phyloP scores from a whole-genome alignment of 441 rosid genomes.

The Biscutella laevigata region DNA sequence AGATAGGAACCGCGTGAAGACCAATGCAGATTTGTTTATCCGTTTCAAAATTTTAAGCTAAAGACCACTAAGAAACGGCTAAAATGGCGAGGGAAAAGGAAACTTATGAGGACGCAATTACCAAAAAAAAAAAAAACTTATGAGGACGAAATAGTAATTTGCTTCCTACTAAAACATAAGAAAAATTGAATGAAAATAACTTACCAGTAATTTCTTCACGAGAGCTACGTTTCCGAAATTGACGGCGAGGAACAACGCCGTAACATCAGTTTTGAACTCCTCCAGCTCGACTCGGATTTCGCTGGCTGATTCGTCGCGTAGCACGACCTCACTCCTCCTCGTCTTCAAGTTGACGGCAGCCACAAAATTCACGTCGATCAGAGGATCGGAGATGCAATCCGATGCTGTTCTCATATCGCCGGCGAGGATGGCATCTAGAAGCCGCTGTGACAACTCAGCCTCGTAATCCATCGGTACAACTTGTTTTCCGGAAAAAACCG shows the following conservation, averaged over 20 bases:
- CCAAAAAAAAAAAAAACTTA: no score
- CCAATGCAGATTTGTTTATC: background rate
- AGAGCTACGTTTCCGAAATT: conserved; percentile 66
- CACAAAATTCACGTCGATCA: conserved; percentile 71
- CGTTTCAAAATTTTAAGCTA: conserved; percentile 8
- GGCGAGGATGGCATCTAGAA: conserved; percentile 61
- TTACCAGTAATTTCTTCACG: conserved; percentile 78
- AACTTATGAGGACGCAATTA: no score
- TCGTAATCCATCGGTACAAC: conserved; percentile 87
- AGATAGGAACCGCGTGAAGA: no score
- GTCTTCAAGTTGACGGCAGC: conserved; percentile 68
- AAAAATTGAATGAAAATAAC: no score
- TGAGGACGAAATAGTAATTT: no score
- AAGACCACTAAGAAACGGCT: background rate
- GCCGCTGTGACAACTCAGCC: conserved; percentile 72
- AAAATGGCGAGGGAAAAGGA: background rate
- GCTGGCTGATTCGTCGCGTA: conserved; percentile 50
- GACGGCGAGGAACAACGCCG: conserved; percentile 76
- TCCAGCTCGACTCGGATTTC: conserved; percentile 59
- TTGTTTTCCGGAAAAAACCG: conserved; percentile 75
- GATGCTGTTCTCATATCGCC: conserved; percentile 51
- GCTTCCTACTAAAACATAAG: no score
- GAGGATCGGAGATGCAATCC: conserved; percentile 59
- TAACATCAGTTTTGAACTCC: conserved; percentile 89
- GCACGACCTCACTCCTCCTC: conserved; percentile 55